Evolutionary conservation across 225 moss, liverwort and hornwort genomes (phyloP).

Genomic region (Neckera pumila): DNA sequence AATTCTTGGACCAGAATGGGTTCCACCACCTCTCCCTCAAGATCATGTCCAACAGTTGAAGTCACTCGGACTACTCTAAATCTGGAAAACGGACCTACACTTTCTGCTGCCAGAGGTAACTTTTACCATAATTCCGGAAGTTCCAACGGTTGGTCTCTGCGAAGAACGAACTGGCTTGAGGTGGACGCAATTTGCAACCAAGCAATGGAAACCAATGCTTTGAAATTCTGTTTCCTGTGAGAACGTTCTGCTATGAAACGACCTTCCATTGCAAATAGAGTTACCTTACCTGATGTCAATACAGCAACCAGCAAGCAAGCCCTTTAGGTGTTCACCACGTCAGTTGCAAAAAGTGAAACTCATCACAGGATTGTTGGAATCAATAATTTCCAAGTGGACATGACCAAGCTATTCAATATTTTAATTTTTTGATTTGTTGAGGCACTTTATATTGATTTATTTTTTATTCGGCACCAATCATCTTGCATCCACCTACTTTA

Average conservation of each 20-base stretch:
- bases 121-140: not conserved
- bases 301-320: not conserved
- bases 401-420: not conserved
- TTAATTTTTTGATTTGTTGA: not conserved
- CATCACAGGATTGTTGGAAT: not conserved
- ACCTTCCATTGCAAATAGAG: not conserved
- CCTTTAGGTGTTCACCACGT: not conserved
- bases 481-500: not conserved
- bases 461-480: not conserved
- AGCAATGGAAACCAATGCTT: not conserved
- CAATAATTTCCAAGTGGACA: not conserved
- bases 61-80: conserved; percentile 24
- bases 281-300: not conserved
- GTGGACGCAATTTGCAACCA: not conserved
- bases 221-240: not conserved
- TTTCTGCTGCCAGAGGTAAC: not conserved
- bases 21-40: conserved; percentile 33
- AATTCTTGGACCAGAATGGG: conserved; percentile 47
- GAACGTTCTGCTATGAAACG: not conserved
- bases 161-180: not conserved
- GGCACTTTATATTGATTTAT: not conserved
- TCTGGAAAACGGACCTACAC: not conserved
- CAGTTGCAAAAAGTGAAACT: not conserved
- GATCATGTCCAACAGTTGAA: conserved; percentile 47
- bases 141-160: not conserved